Conservation (phyloP, 768 basidiomycete species). For the Galerina marginata region DNA sequence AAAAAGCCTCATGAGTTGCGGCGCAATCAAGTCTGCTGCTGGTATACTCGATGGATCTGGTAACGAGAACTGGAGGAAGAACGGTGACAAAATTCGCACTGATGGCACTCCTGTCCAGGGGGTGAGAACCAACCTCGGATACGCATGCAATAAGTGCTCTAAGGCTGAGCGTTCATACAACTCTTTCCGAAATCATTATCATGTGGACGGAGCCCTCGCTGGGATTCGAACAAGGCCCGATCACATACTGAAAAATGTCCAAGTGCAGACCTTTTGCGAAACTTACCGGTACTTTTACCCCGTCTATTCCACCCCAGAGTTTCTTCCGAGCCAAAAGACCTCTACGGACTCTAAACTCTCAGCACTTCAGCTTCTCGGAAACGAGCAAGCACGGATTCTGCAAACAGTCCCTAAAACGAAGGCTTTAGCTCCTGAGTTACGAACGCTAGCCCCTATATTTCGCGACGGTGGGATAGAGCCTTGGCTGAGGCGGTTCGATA, state of each 20-base stretch:
- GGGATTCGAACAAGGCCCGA: too few species aligned
- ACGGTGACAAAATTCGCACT: neutral
- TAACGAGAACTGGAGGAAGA: neutral
- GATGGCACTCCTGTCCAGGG: neutral
- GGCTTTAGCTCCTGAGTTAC: neutral
- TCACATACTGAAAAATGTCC: neutral
- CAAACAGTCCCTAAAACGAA: neutral
- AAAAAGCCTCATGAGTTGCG: neutral
- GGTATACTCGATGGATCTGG: neutral
- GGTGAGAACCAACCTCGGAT: neutral
- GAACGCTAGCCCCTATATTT: neutral
- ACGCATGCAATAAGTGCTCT: neutral
- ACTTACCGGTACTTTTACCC: neutral
- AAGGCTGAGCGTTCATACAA: neutral
- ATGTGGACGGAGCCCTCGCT: too few species aligned
- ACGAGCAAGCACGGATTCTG: neutral
- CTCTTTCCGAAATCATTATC: too few species aligned
- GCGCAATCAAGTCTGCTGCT: neutral
- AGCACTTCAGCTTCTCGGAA: neutral
- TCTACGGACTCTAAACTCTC: neutral
- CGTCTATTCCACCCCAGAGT: too few species aligned
- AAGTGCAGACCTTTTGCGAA: neutral
- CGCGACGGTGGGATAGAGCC: neutral
- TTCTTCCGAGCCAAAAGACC: neutral
- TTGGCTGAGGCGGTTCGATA: neutral